Percentiles rank a stretch among this genome's conserved stretches.
Evolutionary conservation across 192 early-diverging fungal genomes (phyloP).

Genomic region (Backusella parvicylindrica): DNA sequence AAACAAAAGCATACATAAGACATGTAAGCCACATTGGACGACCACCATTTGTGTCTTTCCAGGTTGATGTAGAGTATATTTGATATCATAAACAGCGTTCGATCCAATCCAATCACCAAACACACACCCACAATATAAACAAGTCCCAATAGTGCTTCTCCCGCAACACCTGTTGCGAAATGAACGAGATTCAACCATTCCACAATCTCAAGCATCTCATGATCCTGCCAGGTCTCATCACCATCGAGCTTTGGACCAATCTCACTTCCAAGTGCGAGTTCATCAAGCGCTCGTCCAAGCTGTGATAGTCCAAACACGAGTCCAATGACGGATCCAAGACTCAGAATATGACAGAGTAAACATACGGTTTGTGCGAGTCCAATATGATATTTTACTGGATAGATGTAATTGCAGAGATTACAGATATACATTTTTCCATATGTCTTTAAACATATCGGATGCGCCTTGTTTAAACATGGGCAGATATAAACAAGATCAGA

Average conservation of each 20-base stretch:
- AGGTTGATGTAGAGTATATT: conserved; percentile 1
- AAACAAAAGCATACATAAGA: neutral
- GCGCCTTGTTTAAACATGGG: conserved; percentile 1
- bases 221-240: conserved; percentile 25
- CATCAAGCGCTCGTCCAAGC: conserved; percentile 9
- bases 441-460: neutral
- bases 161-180: conserved; percentile 14
- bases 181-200: conserved; percentile 21
- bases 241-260: conserved; percentile 20
- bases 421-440: neutral
- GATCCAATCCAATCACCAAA: conserved; percentile 4
- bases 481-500: neutral
- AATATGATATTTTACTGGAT: neutral
- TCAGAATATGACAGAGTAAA: conserved; percentile 4
- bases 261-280: conserved; percentile 16
- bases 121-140: conserved; percentile 19
- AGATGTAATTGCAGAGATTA: conserved; percentile 2
- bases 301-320: conserved; percentile 13
- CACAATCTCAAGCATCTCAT: conserved; percentile 15
- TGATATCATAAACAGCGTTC: conserved; percentile 10
- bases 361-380: neutral
- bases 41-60: neutral
- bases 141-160: conserved; percentile 19
- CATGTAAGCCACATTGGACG: neutral
- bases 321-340: conserved; percentile 13